Base-by-base conservation (phyloP, 2,329 filamentous ascomycete genomes). In the Trichoderma sp. region DNA sequence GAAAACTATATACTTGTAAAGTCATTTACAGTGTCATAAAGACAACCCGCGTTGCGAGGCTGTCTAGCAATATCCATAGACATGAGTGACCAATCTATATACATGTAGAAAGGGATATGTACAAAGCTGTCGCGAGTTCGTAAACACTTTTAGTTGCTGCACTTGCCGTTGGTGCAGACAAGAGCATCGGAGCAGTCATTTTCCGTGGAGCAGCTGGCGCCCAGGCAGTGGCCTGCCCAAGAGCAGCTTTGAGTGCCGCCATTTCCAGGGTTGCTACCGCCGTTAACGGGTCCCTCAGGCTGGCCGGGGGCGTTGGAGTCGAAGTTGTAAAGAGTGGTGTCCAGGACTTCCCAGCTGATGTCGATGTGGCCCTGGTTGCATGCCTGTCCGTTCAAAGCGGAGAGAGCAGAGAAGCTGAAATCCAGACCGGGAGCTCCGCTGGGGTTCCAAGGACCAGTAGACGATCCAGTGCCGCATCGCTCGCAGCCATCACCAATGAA, bases 401-500 rank as follows among this genome's bases (percentile, higher is more conserved):
- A 62, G 3, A 72, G 66, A 2, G 47, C 57, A 1, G 68, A 57
- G 47, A 68, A 72, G 29, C 68, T 70, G 59, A 72, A 72, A 49
- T 72, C 71, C 6, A 72, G 56, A 8, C 71, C 71, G 10, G 71
- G 70, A 35, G 70, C 71, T 13, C 68, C 71, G 14, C 52, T 55
- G 3, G 70, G 40, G 52, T 72, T 69, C 71, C 71, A 72, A n/a
- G 62, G 33, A 16, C n/a, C 27, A 35, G 56, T 53, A 11, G 65
- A 68, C 5, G 65, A 43, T 21, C 71, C 71, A 31, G 63, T 61
- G 3, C 64, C 71, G 37, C 71, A 72, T n/a, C 70, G 66, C 66
- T 72, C 70, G 49, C 71, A 71, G 16, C 70, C 71, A 21, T 72
- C 71, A 21, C 71, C 71, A 13, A 72, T 71, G 35, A 72, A 72